Conservation (phyloP, 2,329 filamentous ascomycete genomes). For the Aspergillus ochraceus region DNA sequence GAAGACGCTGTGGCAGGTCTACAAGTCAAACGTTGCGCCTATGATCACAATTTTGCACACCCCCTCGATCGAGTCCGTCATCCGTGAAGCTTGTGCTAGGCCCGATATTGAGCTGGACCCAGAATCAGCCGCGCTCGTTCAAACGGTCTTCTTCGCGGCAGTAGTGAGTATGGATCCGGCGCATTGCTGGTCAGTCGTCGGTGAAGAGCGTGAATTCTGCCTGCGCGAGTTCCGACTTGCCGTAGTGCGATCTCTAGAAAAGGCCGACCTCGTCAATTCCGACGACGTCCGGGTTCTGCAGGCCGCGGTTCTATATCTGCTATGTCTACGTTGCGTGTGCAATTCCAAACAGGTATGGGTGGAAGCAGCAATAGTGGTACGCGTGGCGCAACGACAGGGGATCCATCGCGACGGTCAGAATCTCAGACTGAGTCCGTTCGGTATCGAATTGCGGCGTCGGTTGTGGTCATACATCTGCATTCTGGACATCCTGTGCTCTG, state of each 20-base stretch:
- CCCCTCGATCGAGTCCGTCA: too few relatives aligned
- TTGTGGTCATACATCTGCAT: background rate
- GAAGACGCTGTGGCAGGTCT: too few relatives aligned
- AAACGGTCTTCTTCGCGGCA: too few relatives aligned
- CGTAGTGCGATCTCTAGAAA: background rate
- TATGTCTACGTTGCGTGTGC: background rate
- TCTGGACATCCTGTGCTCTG: background rate
- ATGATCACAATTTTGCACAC: too few relatives aligned
- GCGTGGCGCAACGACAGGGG: slow-evolving; percentile 9
- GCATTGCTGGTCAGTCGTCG: background rate
- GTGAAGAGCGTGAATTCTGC: background rate
- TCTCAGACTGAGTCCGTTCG: slow-evolving; percentile 1
- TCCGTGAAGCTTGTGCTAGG: too few relatives aligned
- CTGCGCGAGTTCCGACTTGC: background rate
- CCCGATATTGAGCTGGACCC: too few relatives aligned
- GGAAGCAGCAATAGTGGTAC: slow-evolving; percentile 4
- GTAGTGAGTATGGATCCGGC: background rate
- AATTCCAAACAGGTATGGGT: slow-evolving; percentile 4
- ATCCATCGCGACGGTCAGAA: slow-evolving; percentile 11
- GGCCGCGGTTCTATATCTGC: background rate
- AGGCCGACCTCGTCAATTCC: background rate
- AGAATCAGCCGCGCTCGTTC: too few relatives aligned
- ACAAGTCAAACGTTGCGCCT: too few relatives aligned
- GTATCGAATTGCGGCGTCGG: background rate
- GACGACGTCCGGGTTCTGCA: background rate